Percentiles rank a stretch among this genome's conserved stretches.
Evolutionary conservation across 2,329 filamentous ascomycete species (phyloP).

Genomic region (Fusarium solani-melongenae): DNA sequence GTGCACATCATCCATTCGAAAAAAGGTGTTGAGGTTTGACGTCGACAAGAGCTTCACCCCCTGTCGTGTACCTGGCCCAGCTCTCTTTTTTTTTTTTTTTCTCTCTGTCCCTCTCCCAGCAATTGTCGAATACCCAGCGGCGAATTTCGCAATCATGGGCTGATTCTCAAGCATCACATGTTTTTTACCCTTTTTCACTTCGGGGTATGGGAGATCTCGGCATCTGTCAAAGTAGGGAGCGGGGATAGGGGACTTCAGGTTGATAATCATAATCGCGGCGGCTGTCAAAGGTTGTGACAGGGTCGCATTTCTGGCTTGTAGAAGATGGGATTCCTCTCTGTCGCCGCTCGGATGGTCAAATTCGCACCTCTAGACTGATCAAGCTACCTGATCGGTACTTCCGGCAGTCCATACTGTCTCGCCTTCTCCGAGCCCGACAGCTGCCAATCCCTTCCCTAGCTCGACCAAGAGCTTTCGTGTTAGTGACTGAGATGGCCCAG

Average conservation of each 20-base stretch:
- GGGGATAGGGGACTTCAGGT: neutral
- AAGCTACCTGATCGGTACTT: neutral
- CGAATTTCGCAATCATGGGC: slow-evolving; percentile 41
- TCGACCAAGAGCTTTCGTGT: slow-evolving; percentile 6
- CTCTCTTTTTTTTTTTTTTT: neutral
- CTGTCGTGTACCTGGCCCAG: slow-evolving; percentile 7
- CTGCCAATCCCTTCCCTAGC: neutral
- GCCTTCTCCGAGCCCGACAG: neutral
- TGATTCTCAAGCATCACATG: slow-evolving; percentile 37
- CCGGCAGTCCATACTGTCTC: neutral
- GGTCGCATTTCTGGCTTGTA: neutral
- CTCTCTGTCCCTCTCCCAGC: slow-evolving; percentile 11
- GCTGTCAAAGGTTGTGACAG: slow-evolving; percentile 16
- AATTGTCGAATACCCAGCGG: slow-evolving; percentile 35
- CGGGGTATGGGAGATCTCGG: slow-evolving; percentile 26
- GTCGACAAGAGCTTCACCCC: slow-evolving; percentile 22
- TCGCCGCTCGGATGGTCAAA: neutral
- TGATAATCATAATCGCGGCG: slow-evolving; percentile 28
- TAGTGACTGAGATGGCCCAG: neutral
- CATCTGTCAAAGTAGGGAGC: slow-evolving; percentile 12
- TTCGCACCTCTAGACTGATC: neutral
- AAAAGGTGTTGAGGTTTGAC: slow-evolving; percentile 41
- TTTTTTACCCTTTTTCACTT: neutral
- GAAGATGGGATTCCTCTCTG: neutral
- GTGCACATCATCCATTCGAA: slow-evolving; percentile 19